Base-by-base conservation (phyloP, 2,329 filamentous ascomycete genomes). In the Sporothrix schenckii region DNA sequence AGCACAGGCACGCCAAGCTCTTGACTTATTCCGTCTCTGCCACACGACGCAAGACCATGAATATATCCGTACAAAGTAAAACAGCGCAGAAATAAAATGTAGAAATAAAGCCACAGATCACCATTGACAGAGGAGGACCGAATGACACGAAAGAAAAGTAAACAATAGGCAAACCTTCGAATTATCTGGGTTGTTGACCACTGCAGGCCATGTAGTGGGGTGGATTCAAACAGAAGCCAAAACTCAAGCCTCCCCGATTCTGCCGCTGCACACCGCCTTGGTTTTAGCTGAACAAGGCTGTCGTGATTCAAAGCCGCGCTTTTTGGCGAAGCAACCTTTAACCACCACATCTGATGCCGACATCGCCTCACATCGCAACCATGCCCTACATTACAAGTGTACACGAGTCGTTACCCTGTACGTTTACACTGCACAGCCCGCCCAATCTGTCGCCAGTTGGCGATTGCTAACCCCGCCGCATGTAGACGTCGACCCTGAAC, bases 361-460 rank as follows among this genome's bases (percentile, higher is more conserved):
- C 44, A 52, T 49, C 60, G 4, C 41, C 27, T 21, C 63, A 52
- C 34, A 66, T 53, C 52, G 47, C 67, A 16, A 81, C 77, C 73
- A 91, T 92, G 89, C 86, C 90, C 73, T 84, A 91, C 72, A 88
- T 90, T 73, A 87, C 87, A 73, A 87, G 88, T 78, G 86, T 90
- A 72, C 90, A 93, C 81, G 92, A 95, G 78, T 92, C 91, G 27
- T 88, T 96, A 27, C 92, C 92, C 65, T 94, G 92, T 93, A 86
- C 74, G 87, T 66, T 1, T 1, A n/a, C 6, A 19, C 24, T 24
- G 4, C n/a, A 5, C 65, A n/a, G 14, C 5, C n/a, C 9, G 10
- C 16, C 16, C 14, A 1, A 1, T 4, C n/a, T 49, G 72, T 69
- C 73, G 74, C 70, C 74, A 30, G 13, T 61, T 74, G 75, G 70